Evolutionary conservation across 352 stramenopile genomes (phyloP), one percentile per base, ranked within the genome.

Genomic region (Phytopythium ostracodes): DNA sequence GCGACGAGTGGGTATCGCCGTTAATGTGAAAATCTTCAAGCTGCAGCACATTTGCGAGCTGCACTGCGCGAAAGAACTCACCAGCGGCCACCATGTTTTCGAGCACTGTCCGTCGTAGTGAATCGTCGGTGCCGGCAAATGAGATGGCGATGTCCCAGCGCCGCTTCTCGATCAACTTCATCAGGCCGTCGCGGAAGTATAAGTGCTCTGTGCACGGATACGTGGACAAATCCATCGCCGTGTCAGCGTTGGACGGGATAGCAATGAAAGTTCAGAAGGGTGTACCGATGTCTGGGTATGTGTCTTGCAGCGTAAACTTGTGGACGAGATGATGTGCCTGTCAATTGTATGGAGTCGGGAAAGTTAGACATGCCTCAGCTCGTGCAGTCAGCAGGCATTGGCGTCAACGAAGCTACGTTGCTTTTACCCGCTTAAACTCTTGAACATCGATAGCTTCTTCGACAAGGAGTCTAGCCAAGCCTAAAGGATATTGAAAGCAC

Each of bases 161-260:
- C 40, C 81, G 75, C 55, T 84, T 82, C 53, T 88, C 77, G 24
- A 88, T 81, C 31, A 91, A 72, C 59, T 84, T 86, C 56, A 87
- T 65, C 35, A 91, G 44, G 8, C 74, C 71, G 62, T 89, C 81
- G 24, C 80, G 77, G 31, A 70, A 85, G 56, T 89, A 91, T 27
- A 89, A 59, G 33, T 76, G 60, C 44, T 91, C 75, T 74, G 31
- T 1, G 12, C 33, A 38, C 6, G 7, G 10, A 15, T 12, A 2
- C 20, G 22, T n/a, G 44, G 44, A 12, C 20, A 49, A 22, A 52
- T 25, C 27, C 31, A 12, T 9, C 42, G 17, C 8, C 2, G 1
- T 52, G 44, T 52, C 22, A 22, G 29, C 20, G n/a, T 55, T 25
- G 9, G 57, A 66, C n/a, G 57, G 15, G 31, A 11, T 42, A 22